phyloP scores from a whole-genome alignment of 352 stramenopile genomes.

The Phytophthora capsici region DNA sequence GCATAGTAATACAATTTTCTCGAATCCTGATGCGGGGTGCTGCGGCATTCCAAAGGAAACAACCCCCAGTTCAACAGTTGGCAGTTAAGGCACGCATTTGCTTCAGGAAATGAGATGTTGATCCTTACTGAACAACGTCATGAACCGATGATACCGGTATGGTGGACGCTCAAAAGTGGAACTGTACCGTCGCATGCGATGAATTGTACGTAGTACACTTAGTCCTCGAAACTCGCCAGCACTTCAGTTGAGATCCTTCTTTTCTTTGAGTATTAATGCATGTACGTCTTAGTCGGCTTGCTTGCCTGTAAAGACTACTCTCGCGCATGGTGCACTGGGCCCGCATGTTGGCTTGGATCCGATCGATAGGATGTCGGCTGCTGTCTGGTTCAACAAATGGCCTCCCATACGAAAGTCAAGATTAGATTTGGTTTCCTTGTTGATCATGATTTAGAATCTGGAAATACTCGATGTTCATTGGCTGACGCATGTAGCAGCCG shows the following conservation, averaged over 20 bases:
- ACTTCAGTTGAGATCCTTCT: no score
- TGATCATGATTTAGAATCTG: conserved; percentile 29
- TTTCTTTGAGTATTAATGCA: not conserved
- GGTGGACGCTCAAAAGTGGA: not conserved
- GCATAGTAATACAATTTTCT: no score
- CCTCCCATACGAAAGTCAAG: conserved; percentile 6
- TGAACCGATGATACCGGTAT: not conserved
- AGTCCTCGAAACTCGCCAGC: no score
- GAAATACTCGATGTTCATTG: conserved; percentile 17
- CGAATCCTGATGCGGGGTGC: no score
- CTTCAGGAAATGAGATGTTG: no score
- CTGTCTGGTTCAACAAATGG: conserved; percentile 13
- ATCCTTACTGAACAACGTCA: no score
- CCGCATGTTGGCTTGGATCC: conserved; percentile 10
- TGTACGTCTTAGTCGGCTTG: not conserved
- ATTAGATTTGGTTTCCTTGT: not conserved
- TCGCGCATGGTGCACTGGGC: conserved; percentile 2
- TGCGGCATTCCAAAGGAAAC: no score
- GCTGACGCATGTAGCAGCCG: conserved; percentile 16
- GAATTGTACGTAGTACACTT: no score
- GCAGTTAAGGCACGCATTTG: not conserved
- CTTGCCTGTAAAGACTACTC: conserved; percentile 4
- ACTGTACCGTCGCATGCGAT: not conserved
- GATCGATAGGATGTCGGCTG: conserved; percentile 13
- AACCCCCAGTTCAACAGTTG: no score